Base-by-base conservation (phyloP, 129 eudicot species). In the Saussurea involucrata region DNA sequence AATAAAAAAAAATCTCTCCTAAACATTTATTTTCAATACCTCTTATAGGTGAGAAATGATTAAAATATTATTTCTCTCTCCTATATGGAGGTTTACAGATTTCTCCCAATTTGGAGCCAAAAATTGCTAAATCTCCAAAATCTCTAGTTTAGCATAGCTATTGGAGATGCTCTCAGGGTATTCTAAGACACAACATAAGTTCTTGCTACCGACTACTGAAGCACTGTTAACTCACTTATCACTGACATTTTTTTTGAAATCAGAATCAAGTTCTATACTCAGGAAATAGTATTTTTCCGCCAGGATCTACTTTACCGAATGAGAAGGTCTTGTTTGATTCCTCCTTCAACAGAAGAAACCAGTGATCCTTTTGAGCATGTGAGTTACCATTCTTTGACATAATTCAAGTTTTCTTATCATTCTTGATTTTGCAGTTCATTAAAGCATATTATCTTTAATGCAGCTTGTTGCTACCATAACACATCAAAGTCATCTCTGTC, bases 381-480 rank as follows among this genome's bases (percentile, higher is more conserved):
- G 70, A 84, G 94, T 73, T 72, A 63, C n/a, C 68, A 22, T 78
- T 69, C 24, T 81, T 68, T 69, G 24, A 77, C 20, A 7, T 29
- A 32, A 77, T 49, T 68, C 5, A 57, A 10, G 60, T 57, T 21
- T 4, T 17, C 15, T 9, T 32, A 21, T 13, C 55, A 32, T 61
- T 25, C 3, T 36, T 68, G 57, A 34, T 25, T n/a, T 71, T 29
- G 74, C 15, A 44, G 63, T 17, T 44, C 27, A 31, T 27, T 1
- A 49, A 71, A 76, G 36, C 21, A 1, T 75, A 5, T 66, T 37
- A 37, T 74, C 25, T 71, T 73, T 76, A 24, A n/a, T 83, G 87
- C 97, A 95, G 96, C 93, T 95, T 85, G 97, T 95, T 86, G 97
- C 98, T 69, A 95, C 98, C 36, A 87, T 95, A 82, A 89, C 88